A percentile compares a stretch with the other conserved stretches of the same genome.
phyloP scores from a whole-genome alignment of 495 filamentous ascomycete genomes.

The Tuber calosporum region DNA sequence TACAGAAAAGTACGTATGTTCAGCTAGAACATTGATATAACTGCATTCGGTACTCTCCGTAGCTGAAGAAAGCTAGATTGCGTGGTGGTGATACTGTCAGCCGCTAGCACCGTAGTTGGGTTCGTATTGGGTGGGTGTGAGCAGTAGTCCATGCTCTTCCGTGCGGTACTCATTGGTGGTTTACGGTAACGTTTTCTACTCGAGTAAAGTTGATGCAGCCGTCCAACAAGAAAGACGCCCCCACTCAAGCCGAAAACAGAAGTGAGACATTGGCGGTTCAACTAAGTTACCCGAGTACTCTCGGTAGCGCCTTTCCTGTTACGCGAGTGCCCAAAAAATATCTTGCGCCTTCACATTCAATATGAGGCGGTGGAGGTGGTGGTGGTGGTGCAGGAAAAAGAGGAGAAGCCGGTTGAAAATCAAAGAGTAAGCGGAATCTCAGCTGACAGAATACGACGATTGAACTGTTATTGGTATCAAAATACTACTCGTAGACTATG shows the following conservation, averaged over 20 bases:
- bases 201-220: background rate
- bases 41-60: constrained; percentile 1
- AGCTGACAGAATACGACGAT: background rate
- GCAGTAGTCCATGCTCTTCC: background rate
- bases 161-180: background rate
- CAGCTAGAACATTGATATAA: background rate
- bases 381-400: background rate
- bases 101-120: background rate
- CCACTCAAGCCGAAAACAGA: background rate
- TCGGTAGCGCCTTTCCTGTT: background rate
- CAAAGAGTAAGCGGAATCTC: background rate
- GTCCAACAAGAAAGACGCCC: background rate
- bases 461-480: background rate
- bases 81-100: background rate
- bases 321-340: background rate
- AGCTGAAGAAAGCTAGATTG: background rate
- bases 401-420: background rate
- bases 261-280: background rate
- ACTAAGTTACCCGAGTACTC: too few relatives aligned
- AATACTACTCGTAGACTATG: too few relatives aligned
- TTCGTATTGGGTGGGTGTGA: background rate
- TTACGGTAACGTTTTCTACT: too few relatives aligned
- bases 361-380: background rate
- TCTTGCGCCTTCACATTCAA: background rate
- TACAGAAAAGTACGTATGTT: background rate